A percentile compares a stretch with the other conserved stretches of the same genome.
Conservation (phyloP, 768 basidiomycete genomes). For the Melanogaster broomeanus region DNA sequence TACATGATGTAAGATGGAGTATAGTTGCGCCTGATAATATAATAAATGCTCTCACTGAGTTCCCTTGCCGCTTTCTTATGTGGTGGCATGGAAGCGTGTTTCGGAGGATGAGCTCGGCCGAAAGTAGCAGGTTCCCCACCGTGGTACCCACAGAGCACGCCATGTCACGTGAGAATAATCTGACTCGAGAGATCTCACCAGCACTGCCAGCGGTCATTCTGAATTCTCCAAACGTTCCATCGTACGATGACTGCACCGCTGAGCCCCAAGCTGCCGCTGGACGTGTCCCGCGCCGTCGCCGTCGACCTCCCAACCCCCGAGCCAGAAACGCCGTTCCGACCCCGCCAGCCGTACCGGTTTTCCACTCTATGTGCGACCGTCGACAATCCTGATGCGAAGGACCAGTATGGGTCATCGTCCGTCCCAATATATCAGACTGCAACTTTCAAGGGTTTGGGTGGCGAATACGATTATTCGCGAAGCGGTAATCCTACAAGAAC, state of each 20-base stretch:
- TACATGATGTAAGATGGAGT: constrained; percentile 8
- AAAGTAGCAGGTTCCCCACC: no score
- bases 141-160: constrained; percentile 5
- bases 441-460: constrained; percentile 93
- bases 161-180: not conserved
- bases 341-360: constrained; percentile 80
- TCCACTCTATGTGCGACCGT: constrained; percentile 92
- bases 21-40: not conserved
- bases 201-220: no score
- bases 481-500: constrained; percentile 97
- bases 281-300: constrained; percentile 27
- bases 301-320: constrained; percentile 80
- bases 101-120: not conserved
- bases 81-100: constrained; percentile 38
- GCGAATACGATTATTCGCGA: constrained; percentile 90
- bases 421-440: constrained; percentile 98
- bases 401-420: constrained; percentile 92
- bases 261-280: constrained; percentile 5
- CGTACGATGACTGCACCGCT: constrained; percentile 10
- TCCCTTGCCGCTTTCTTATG: constrained; percentile 47
- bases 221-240: not conserved
- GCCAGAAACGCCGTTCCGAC: constrained; percentile 70
- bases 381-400: constrained; percentile 88
- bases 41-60: constrained; percentile 41
- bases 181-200: no score